phyloP scores from a whole-genome alignment of 177 flowering plant genomes.

The Vitis hybrid region DNA sequence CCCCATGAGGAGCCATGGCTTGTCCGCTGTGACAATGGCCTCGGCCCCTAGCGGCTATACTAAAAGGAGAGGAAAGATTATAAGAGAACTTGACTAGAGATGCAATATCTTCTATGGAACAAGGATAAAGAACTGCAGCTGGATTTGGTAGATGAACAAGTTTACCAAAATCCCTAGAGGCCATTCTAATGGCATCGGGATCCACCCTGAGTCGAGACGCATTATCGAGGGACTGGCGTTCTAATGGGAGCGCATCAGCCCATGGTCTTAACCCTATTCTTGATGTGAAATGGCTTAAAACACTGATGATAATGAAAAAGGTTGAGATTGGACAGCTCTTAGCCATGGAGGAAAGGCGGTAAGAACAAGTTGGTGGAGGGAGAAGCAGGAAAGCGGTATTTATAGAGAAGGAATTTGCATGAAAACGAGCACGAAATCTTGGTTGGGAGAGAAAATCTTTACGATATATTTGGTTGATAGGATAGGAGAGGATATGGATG shows the following conservation, averaged over 20 bases:
- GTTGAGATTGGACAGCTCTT: slow-evolving; percentile 6
- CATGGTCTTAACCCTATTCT: neutral
- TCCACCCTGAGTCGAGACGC: slow-evolving; percentile 19
- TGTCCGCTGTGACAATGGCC: slow-evolving; percentile 82
- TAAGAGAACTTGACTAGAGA: no score
- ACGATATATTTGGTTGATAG: neutral
- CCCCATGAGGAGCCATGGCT: slow-evolving; percentile 60
- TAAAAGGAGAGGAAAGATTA: slow-evolving; percentile 37
- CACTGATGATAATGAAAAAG: slow-evolving; percentile 3
- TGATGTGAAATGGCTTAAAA: slow-evolving; percentile 17
- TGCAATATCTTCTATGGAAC: no score
- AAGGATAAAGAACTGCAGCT: neutral
- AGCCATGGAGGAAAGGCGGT: slow-evolving; percentile 7
- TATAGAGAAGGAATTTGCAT: slow-evolving; percentile 10
- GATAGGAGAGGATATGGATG: neutral
- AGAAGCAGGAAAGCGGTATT: neutral
- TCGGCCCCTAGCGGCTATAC: slow-evolving; percentile 58
- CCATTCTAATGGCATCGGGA: slow-evolving; percentile 19
- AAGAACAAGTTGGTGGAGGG: slow-evolving; percentile 2
- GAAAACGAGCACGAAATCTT: slow-evolving; percentile 21
- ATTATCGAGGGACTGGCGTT: slow-evolving; percentile 29
- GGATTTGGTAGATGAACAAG: slow-evolving; percentile 30
- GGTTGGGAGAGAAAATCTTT: neutral
- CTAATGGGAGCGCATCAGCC: slow-evolving; percentile 15
- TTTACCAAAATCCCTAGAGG: slow-evolving; percentile 63